Percentiles rank a stretch among this genome's conserved stretches.
phyloP scores from a whole-genome alignment of 164 flowering plant species.

The Chimonanthus praecox region DNA sequence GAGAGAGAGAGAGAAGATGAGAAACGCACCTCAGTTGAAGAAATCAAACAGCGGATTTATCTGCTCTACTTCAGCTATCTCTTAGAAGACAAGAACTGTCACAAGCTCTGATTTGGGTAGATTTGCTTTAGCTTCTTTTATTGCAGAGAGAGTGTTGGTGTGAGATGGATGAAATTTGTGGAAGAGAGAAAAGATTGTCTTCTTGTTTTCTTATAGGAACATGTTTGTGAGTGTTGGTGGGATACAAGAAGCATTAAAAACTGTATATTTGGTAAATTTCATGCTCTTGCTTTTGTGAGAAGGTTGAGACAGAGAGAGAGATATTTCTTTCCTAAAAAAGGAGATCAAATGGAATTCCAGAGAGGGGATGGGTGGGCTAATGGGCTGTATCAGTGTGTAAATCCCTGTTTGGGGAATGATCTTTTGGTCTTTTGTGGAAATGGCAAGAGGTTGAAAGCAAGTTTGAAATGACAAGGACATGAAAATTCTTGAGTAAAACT shows the following conservation, averaged over 20 bases:
- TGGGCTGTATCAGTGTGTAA: neutral
- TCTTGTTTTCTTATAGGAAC: no score
- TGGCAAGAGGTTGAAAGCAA: conserved; percentile 24
- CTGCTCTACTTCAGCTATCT: neutral
- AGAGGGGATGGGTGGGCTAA: neutral
- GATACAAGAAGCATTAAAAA: neutral
- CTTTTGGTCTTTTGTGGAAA: conserved; percentile 24
- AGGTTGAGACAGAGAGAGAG: neutral
- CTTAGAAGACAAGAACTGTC: neutral
- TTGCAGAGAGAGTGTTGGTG: neutral
- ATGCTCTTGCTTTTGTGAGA: neutral
- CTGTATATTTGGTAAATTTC: neutral
- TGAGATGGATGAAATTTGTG: neutral
- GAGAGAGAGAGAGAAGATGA: neutral
- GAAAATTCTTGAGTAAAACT: conserved; percentile 4
- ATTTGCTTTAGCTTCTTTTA: neutral
- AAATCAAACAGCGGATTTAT: neutral
- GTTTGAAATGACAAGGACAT: conserved; percentile 15
- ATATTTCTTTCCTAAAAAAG: conserved; percentile 8
- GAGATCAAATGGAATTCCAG: neutral
- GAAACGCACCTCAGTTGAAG: neutral
- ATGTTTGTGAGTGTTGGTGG: neutral
- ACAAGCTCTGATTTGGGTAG: neutral
- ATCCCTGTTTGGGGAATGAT: neutral
- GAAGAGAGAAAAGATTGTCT: neutral